phyloP scores from a whole-genome alignment of 306 rosid genomes.

The Ceratonia siliqua region DNA sequence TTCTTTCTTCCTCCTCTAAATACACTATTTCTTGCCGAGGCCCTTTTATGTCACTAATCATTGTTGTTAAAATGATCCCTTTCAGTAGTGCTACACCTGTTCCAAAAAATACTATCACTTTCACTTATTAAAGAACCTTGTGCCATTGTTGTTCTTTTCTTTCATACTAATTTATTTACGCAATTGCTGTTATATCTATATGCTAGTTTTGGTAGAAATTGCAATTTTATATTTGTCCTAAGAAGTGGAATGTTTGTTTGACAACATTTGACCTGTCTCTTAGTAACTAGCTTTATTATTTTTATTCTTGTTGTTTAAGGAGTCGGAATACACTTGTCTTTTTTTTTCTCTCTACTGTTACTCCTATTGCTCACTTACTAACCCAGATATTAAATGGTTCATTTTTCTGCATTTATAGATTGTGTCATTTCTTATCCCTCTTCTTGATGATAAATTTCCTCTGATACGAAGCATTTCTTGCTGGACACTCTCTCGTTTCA shows the following conservation, averaged over 20 bases:
- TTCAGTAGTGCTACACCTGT: conserved; percentile 9
- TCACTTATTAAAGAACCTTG: neutral
- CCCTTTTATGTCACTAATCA: conserved; percentile 3
- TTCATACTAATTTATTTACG: neutral
- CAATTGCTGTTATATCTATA: neutral
- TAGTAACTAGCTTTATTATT: neutral
- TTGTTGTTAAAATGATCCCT: neutral
- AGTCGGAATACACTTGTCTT: neutral
- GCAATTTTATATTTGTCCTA: conserved; percentile 5
- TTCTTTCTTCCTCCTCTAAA: conserved; percentile 6
- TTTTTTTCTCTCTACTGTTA: neutral
- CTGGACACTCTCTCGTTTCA: conserved; percentile 98
- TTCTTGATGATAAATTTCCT: conserved; percentile 94
- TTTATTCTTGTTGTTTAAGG: neutral
- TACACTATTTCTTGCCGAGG: neutral
- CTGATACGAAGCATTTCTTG: conserved; percentile 95
- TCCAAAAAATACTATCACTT: neutral
- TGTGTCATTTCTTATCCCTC: conserved; percentile 86
- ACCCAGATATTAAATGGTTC: conserved; percentile 24
- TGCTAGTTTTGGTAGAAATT: conserved; percentile 13
- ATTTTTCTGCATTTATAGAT: conserved; percentile 55
- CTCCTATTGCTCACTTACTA: conserved; percentile 7
- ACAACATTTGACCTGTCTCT: neutral
- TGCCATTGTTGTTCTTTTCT: conserved; percentile 12
- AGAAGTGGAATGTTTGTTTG: conserved; percentile 9